Percentiles rank a stretch among this genome's conserved stretches.
Conservation (phyloP, 805 yeast species). For the Sugiyamaella smithiae region DNA sequence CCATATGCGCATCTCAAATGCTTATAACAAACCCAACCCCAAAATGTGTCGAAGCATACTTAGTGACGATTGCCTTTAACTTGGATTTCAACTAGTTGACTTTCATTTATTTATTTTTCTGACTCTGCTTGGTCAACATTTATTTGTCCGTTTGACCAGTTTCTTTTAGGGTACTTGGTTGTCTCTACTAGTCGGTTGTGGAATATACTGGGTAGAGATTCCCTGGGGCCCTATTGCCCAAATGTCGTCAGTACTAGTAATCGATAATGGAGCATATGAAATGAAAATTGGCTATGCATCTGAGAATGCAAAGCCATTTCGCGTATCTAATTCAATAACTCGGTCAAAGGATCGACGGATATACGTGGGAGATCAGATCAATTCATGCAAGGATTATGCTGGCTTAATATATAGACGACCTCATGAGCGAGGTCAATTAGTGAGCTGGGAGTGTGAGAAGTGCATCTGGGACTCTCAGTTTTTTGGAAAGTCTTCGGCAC, state of each 20-base stretch:
- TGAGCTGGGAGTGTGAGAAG: constrained; percentile 88
- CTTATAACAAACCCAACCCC: too few species aligned
- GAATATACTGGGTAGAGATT: too few species aligned
- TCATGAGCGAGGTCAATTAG: constrained; percentile 80
- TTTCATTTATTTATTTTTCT: too few species aligned
- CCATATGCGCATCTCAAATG: neutral
- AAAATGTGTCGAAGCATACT: too few species aligned
- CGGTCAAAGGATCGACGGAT: constrained; percentile 72
- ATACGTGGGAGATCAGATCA: constrained; percentile 68
- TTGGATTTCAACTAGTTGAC: too few species aligned
- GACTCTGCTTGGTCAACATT: too few species aligned
- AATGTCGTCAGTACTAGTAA: constrained; percentile 43
- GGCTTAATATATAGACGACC: constrained; percentile 78
- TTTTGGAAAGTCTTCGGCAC: constrained; percentile 40
- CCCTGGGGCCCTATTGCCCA: too few species aligned
- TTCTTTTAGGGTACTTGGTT: too few species aligned
- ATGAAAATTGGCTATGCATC: constrained; percentile 61
- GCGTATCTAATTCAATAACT: constrained; percentile 66
- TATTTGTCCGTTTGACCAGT: too few species aligned
- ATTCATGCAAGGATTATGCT: constrained; percentile 65
- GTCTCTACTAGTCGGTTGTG: too few species aligned
- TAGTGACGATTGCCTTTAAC: too few species aligned
- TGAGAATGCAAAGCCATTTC: constrained; percentile 42
- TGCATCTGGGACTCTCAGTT: constrained; percentile 86
- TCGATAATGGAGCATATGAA: constrained; percentile 89